Evolutionary conservation across 805 yeast genomes (phyloP).

Genomic region (Sugiyamaella floridensis): DNA sequence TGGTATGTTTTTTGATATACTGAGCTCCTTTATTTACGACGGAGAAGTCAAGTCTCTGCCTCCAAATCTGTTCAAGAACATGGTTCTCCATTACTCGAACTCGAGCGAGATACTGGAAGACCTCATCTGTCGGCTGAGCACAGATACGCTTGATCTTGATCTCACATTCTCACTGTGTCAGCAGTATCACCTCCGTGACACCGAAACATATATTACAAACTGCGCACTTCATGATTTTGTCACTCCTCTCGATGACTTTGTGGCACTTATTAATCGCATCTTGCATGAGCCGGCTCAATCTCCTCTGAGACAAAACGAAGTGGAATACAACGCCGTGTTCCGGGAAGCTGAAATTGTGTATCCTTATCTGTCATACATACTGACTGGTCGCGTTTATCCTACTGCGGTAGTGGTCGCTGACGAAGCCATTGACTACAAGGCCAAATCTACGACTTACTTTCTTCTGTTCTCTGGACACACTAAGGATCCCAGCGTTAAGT

Average conservation of each 20-base stretch:
- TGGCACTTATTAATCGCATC: constrained; percentile 28
- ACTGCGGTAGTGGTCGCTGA: constrained; percentile 45
- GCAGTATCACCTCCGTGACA: constrained; percentile 50
- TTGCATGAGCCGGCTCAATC: not conserved
- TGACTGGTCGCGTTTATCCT: constrained; percentile 80
- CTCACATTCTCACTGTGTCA: constrained; percentile 58
- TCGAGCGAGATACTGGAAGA: constrained; percentile 53
- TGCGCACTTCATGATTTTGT: constrained; percentile 59
- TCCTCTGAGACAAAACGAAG: constrained; percentile 5
- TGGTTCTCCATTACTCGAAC: constrained; percentile 44
- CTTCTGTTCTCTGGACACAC: constrained; percentile 49
- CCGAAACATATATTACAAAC: constrained; percentile 67
- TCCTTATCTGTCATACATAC: constrained; percentile 58
- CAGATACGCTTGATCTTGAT: constrained; percentile 68
- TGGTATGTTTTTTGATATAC: constrained; percentile 41
- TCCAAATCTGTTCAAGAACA: constrained; percentile 53
- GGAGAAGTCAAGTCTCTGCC: constrained; percentile 46
- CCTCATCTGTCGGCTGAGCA: constrained; percentile 61
- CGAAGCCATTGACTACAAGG: constrained; percentile 29
- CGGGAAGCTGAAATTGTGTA: constrained; percentile 35
- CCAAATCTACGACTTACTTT: constrained; percentile 48
- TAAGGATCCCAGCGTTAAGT: constrained; percentile 23
- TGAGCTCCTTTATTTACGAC: constrained; percentile 47
- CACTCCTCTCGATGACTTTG: constrained; percentile 61
- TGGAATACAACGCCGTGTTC: constrained; percentile 19